phyloP scores from a whole-genome alignment of 257 asterid species.

The Solanum arcanum region DNA sequence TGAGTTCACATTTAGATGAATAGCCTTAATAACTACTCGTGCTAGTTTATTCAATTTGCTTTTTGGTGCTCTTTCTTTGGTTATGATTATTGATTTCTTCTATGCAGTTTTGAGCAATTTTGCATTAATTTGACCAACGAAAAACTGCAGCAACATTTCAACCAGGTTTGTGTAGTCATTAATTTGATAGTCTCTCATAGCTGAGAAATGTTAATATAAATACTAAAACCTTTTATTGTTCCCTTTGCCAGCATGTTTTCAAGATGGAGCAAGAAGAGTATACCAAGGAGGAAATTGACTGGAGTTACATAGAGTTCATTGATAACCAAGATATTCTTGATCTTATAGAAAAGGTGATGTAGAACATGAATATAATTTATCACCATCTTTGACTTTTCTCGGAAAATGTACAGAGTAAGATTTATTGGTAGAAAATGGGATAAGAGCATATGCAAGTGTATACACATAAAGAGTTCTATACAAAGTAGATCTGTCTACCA shows the following conservation, averaged over 20 bases:
- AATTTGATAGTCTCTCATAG: not conserved
- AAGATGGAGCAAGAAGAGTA: constrained; percentile 98
- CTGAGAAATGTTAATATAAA: not conserved
- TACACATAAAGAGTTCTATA: not conserved
- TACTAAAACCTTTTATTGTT: not conserved
- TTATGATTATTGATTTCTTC: constrained; percentile 1
- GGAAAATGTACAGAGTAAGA: not conserved
- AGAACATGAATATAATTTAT: not conserved
- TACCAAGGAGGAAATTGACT: constrained; percentile 78
- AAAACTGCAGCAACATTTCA: constrained; percentile 93
- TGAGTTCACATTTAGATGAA: not conserved
- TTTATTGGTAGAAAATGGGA: not conserved
- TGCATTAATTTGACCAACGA: constrained; percentile 94
- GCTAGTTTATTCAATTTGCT: not conserved
- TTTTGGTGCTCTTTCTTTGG: not conserved
- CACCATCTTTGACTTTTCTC: not conserved
- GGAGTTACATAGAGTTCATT: constrained; percentile 83
- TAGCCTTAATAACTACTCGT: not conserved
- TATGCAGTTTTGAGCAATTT: constrained; percentile 91
- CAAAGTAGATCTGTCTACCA: not conserved
- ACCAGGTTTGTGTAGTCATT: constrained; percentile 47
- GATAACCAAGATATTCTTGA: constrained; percentile 94
- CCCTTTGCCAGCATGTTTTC: constrained; percentile 68
- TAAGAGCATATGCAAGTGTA: not conserved
- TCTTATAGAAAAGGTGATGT: constrained; percentile 77